Base-by-base conservation (phyloP, 208 protist genomes). In the Acanthamoeba castellanii region DNA sequence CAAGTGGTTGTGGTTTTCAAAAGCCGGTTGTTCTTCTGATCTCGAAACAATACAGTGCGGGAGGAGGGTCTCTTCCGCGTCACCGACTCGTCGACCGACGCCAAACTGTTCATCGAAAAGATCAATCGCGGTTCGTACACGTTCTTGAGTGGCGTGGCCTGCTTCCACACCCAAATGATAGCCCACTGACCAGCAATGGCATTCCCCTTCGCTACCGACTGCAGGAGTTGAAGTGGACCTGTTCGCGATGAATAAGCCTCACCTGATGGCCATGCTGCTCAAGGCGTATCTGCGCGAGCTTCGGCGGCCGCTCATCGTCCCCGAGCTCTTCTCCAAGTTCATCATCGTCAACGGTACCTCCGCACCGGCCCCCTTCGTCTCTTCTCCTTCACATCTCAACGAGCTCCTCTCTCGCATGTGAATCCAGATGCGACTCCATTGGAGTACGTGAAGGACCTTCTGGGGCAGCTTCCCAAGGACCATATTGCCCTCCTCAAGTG, bases 301-400 rank as follows among this genome's bases (percentile, higher is more conserved):
- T 18, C 68, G 27, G 13, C 68, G 52, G 22, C 91, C 91, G 3
- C 70, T 94, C 72, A 94, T 94, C 25, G 30, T 85, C 34, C 66
- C 74, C 34, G 91, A 94, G 76, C 91, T 94, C 70, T 94, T 87
- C 42, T 70, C 66, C 47, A 94, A 94, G 50, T 87, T 94, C 27
- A 66, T 85, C 27, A 13, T 70, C 22, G 30, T 94, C 52, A 68
- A 94, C 34, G 72, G 91, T 94, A 70, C 30, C 14, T 34, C 32
- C 66, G 34, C 32, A 4, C 50, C 3, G 7, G 59, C 90, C 20
- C 70, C 30, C n/a, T 42, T 11, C 13, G 27, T 78, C 70, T 47
- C 50, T 64, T 88, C 20, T 66, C 13, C 4, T 34, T 22, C 34
- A 20, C 61, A 8, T 30, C 30, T 47, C 9, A 18, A 55, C 5